A percentile compares a stretch with the other conserved stretches of the same genome.
phyloP scores from a whole-genome alignment of 352 stramenopile genomes.

The Phytophthora cryptogea region DNA sequence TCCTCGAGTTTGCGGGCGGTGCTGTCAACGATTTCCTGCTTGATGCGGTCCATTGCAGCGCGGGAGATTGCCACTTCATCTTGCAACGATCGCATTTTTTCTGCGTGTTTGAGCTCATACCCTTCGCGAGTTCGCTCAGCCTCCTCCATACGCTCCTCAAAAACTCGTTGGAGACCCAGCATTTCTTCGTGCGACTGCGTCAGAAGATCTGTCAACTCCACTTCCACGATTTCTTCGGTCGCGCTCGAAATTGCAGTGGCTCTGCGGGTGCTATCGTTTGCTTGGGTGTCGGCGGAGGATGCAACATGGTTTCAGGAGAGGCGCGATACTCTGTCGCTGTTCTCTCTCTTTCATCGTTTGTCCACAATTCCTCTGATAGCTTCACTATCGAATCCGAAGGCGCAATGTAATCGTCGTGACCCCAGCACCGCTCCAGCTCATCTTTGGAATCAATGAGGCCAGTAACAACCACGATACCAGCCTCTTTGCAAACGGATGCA shows the following conservation, averaged over 20 bases:
- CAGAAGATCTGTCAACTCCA: conserved; percentile 46
- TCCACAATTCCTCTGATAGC: not conserved
- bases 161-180: conserved; percentile 18
- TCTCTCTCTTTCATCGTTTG: conserved; percentile 3
- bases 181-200: conserved; percentile 42
- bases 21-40: conserved; percentile 34
- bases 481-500: conserved; percentile 28
- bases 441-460: not conserved
- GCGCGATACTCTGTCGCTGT: not conserved
- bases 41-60: conserved; percentile 22
- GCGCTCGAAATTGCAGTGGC: conserved; percentile 2
- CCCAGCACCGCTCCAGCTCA: not conserved
- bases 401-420: not conserved
- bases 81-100: conserved; percentile 25
- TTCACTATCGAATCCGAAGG: not conserved
- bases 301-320: not conserved
- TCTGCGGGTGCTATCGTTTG: not conserved
- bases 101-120: conserved; percentile 14
- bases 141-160: conserved; percentile 26
- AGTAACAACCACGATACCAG: conserved; percentile 15
- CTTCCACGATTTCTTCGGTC: conserved; percentile 40
- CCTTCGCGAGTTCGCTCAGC: conserved; percentile 20
- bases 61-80: conserved; percentile 31
- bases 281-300: conserved; percentile 16
- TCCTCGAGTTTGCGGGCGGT: conserved; percentile 33